Evolutionary conservation across 495 filamentous ascomycete genomes (phyloP), one percentile per base, ranked within the genome.

Genomic region (Bacidia rubella): DNA sequence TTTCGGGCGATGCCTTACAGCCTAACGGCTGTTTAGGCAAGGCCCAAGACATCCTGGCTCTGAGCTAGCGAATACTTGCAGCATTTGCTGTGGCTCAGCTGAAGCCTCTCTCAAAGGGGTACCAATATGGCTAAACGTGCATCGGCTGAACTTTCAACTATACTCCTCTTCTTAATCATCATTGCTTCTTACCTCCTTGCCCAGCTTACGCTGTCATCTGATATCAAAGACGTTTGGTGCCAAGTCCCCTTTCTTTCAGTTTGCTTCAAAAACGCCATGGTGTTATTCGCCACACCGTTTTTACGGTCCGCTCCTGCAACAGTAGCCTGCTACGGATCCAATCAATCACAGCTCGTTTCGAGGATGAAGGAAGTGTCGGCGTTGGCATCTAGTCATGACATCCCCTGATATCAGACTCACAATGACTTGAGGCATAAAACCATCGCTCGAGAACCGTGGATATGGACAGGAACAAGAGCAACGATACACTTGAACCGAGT

Each of bases 111-210:
- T 11, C 15, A 12, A 27, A 1, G 29, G 29, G 29, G 7, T 5
- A 35, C 29, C 29, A 35, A 35, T 7, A 35, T 5, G 29, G 15
- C 29, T 35, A 35, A 35, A 35, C 7, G 7, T 44, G 19, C 45
- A 21, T 50, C 55, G 55, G 51, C 51, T 57, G 51, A 57, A 49
- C 32, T 45, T 49, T 51, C 47, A 51, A 24, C 52, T 27, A 32
- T 24, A 26, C 21, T 20, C 9, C 12, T 29, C 17, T 24, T 47
- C 23, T 47, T 15, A 15, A 25, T 29, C 45, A 38, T 29, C 45
- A 45, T 50, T 53, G 51, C 45, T 54, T 38, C 15, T 50, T 10
- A 35, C 20, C 15, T 15, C 7, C 15, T 22, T 19, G 17, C 19
- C 47, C 29, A 35, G 47, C 47, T 50, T 11, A 17, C 27, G 26